Base-by-base conservation (phyloP, 2,329 filamentous ascomycete genomes). In the Fusarium tricinctum region DNA sequence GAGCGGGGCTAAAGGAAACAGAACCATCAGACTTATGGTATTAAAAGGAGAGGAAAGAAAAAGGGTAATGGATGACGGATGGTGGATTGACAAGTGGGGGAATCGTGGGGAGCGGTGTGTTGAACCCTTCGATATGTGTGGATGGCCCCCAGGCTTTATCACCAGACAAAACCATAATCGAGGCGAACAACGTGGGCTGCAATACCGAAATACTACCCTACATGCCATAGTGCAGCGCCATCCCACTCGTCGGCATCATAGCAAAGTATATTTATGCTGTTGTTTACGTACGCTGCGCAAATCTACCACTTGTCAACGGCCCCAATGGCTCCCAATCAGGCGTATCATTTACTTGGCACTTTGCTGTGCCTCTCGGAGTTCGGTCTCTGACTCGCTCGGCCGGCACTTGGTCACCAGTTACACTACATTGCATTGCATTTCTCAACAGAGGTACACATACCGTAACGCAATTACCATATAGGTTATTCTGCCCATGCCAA, bases 71-170 rank as follows among this genome's bases (percentile, higher is more conserved):
- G 42, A 52, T 13, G 58, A 35, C 33, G 33, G 33, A 9, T 35
- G 17, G 33, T n/a, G 33, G 33, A 58, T 53, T 49, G 32, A 51
- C 46, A 52, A 61, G 68, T 71, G 69, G 71, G 71, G 70, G 69
- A 65, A 45, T 40, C 71, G 69, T 73, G 71, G 67, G 69, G 69
- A 72, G 71, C 71, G 71, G 71, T 73, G 71, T 72, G 65, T 68
- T 42, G 48, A 54, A 17, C 45, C 28, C 51, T 60, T 26, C 26
- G 48, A 62, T 63, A 55, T 69, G 63, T 72, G 45, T 68, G 69
- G 58, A 69, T 71, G 57, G 69, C 67, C 55, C 55, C 14, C 22
- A 39, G n/a, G 19, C 46, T 61, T 71, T 61, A 71, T 63, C 40
- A 53, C 50, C 50, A 58, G 62, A 64, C 54, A 38, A 56, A 48